Percentiles rank a stretch among this genome's conserved stretches.
phyloP scores from a whole-genome alignment of 2,329 filamentous ascomycete species.

The Sporothrix protearum region DNA sequence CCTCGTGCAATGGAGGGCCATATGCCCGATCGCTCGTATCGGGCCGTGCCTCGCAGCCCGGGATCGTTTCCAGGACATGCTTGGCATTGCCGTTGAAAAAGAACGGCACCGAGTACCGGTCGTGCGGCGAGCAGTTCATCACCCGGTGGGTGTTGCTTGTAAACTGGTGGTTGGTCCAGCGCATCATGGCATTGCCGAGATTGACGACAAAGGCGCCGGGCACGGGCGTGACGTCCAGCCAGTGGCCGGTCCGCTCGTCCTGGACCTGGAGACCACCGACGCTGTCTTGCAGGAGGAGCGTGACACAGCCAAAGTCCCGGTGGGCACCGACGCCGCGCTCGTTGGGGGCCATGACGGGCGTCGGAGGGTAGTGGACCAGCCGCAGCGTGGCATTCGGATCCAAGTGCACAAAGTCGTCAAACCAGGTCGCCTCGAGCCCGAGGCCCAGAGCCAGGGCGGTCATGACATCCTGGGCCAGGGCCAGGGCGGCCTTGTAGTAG shows the following conservation, averaged over 20 bases:
- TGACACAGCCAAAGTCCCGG: conserved; percentile 54
- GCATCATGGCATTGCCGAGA: conserved; percentile 46
- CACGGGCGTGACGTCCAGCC: conserved; percentile 46
- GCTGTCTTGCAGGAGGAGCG: conserved; percentile 49
- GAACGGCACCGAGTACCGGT: conserved; percentile 18
- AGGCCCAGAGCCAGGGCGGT: conserved; percentile 42
- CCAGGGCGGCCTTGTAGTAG: conserved; percentile 42
- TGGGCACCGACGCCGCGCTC: conserved; percentile 43
- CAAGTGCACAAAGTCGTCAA: conserved; percentile 43
- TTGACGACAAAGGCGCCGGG: conserved; percentile 50
- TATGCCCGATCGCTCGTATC: background rate
- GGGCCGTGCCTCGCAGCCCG: conserved; percentile 3
- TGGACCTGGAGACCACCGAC: conserved; percentile 45
- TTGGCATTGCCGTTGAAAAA: conserved; percentile 14
- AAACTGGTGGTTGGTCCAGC: conserved; percentile 53
- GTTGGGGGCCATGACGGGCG: conserved; percentile 29
- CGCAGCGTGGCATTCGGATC: conserved; percentile 41
- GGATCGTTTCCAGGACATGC: background rate
- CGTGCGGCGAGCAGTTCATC: background rate
- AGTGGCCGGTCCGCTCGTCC: conserved; percentile 33
- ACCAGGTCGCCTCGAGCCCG: conserved; percentile 39
- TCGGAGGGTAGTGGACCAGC: conserved; percentile 49
- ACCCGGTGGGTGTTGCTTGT: conserved; percentile 49
- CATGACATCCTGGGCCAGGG: conserved; percentile 37
- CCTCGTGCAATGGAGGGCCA: background rate